Base-by-base conservation (phyloP, 495 filamentous ascomycete genomes). In the Trichoderma asperelloides region DNA sequence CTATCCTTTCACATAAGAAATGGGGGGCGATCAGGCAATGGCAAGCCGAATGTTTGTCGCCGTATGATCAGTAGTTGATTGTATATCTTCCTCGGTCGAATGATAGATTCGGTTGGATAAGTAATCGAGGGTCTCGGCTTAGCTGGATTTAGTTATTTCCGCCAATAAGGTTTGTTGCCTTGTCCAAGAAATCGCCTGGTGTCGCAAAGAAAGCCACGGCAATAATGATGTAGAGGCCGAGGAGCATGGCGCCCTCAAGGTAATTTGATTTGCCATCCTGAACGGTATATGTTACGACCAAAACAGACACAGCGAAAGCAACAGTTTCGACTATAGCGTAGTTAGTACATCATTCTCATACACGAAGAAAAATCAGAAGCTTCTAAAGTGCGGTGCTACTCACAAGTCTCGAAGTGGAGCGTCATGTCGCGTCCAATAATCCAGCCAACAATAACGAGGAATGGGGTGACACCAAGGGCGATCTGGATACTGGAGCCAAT, bases 241-340 rank as follows among this genome's bases (percentile, higher is more conserved):
- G 75, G 13, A 86, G 70, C 89, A 98, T 92, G 45, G 88, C 89
- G 62, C 94, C 94, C 78, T 98, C 94, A 9, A 98, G 86, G 68
- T 96, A 98, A 74, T 98, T 98, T 16, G 88, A 92, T 80, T 94
- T 95, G 66, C 94, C 94, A 75, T 98, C 94, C 74, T 94, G 89
- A 67, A 96, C 91, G 8, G 96, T 86, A 76, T 96, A 92, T 43
- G 93, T 96, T 21, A 96, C 93, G 51, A 98, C 91, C 69, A 97
- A 76, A 0, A 95, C 92, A 41, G 87, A 89, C 67, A 98, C 80
- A 66, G 93, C 96, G 77, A 98, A 96, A 2, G 94, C 89, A 41
- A 98, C 90, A 0, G 94, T 98, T 80, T 97, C 92, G 71, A 98
- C 96, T 72, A 60, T 60, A 57, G 13, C 0, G 13, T 4, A 1